phyloP scores from a whole-genome alignment of 2,329 filamentous ascomycete species.

The Pestalotiopsis sp. region DNA sequence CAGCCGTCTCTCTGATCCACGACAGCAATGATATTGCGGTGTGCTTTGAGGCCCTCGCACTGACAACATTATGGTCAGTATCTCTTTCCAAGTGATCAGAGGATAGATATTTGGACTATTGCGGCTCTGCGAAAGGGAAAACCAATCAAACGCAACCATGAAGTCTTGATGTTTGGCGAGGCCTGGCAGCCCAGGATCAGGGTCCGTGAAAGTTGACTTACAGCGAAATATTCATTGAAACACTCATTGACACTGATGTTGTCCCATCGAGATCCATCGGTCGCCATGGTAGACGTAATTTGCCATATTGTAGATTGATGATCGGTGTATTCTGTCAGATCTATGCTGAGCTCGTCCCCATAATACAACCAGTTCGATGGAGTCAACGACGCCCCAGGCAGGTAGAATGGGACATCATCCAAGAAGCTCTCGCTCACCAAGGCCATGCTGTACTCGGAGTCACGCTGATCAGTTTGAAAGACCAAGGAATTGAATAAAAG shows the following conservation, averaged over 20 bases:
- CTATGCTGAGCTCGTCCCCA: background rate
- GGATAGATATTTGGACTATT: too few species aligned
- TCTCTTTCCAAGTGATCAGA: background rate
- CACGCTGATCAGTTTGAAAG: conserved; percentile 8
- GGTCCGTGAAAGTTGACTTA: background rate
- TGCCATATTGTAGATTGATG: background rate
- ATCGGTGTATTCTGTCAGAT: background rate
- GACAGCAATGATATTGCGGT: conserved; percentile 11
- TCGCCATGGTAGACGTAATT: background rate
- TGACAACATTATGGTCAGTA: background rate
- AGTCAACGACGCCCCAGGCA: background rate
- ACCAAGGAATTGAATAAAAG: conserved; percentile 15
- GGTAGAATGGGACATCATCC: background rate
- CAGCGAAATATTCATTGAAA: conserved; percentile 2
- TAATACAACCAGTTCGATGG: background rate
- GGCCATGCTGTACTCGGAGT: conserved; percentile 8
- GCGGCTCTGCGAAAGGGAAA: too few species aligned
- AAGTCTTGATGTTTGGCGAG: too few species aligned
- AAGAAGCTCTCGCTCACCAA: conserved; percentile 15
- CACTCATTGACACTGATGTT: conserved; percentile 8
- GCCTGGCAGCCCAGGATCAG: background rate
- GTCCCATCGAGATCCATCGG: background rate
- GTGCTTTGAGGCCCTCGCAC: background rate
- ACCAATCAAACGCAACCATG: too few species aligned
- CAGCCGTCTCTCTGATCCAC: conserved; percentile 20